phyloP scores from a whole-genome alignment of 352 stramenopile species.

The Globisporangium cystogenes region DNA sequence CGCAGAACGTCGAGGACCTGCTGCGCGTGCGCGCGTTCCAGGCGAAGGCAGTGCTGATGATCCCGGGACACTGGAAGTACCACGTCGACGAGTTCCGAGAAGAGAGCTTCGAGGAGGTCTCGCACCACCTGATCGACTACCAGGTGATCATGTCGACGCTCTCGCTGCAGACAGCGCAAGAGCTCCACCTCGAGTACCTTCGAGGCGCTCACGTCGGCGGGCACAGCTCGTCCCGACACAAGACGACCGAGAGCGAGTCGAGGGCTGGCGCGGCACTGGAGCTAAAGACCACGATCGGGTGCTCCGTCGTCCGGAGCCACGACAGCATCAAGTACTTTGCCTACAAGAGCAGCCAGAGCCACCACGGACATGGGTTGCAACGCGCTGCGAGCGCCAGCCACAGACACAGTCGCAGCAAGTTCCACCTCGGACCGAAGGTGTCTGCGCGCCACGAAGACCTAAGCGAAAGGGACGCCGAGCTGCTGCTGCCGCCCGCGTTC shows the following conservation, averaged over 20 bases:
- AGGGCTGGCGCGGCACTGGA: neutral
- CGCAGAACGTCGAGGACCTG: conserved; percentile 48
- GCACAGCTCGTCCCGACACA: neutral
- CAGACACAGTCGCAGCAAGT: neutral
- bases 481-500: conserved; percentile 27
- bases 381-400: conserved; percentile 2
- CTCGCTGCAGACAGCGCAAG: conserved; percentile 33
- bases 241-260: neutral
- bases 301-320: conserved; percentile 45
- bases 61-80: conserved; percentile 38
- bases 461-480: conserved; percentile 13
- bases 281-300: conserved; percentile 17
- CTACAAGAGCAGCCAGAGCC: conserved; percentile 31
- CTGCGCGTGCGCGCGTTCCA: conserved; percentile 37
- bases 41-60: conserved; percentile 39
- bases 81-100: conserved; percentile 32
- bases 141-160: conserved; percentile 64
- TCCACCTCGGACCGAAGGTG: conserved; percentile 11
- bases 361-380: conserved; percentile 16
- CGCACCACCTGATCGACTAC: conserved; percentile 50
- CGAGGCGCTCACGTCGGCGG: neutral
- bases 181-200: conserved; percentile 30
- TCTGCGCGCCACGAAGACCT: conserved; percentile 10
- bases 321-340: conserved; percentile 55
- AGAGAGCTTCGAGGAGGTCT: conserved; percentile 26